Percentiles rank a stretch among this genome's conserved stretches.
Evolutionary conservation across 2,329 filamentous ascomycete species (phyloP).

Genomic region (Knufia fluminis): DNA sequence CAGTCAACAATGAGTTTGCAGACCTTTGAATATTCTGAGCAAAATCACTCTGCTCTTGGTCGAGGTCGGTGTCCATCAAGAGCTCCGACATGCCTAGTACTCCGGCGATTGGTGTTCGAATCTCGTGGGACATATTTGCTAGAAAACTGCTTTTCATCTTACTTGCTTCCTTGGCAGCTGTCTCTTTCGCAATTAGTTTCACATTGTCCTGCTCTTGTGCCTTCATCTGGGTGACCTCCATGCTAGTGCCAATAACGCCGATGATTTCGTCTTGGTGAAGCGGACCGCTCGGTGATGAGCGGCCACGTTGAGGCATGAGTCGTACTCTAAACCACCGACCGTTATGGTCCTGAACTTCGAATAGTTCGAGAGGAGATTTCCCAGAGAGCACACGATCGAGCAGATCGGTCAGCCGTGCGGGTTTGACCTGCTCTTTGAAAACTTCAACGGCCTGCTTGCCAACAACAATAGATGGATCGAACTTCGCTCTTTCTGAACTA

Average conservation of each 20-base stretch:
- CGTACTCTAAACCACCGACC: slow-evolving; percentile 63
- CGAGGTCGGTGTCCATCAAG: slow-evolving; percentile 57
- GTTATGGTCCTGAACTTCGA: slow-evolving; percentile 53
- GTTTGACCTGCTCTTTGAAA: slow-evolving; percentile 25
- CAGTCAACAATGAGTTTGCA: slow-evolving; percentile 65
- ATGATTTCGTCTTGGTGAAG: slow-evolving; percentile 45
- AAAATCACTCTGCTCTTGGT: slow-evolving; percentile 63
- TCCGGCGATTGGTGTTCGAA: slow-evolving; percentile 67
- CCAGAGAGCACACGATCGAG: slow-evolving; percentile 44
- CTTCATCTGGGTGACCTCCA: slow-evolving; percentile 68
- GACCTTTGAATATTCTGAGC: slow-evolving; percentile 71
- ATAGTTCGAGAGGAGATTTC: slow-evolving; percentile 48
- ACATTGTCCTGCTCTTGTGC: slow-evolving; percentile 60
- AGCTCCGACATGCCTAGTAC: slow-evolving; percentile 74
- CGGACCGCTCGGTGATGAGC: slow-evolving; percentile 43
- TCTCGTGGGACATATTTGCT: slow-evolving; percentile 74
- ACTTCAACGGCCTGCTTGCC: slow-evolving; percentile 28
- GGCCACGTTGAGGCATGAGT: slow-evolving; percentile 56
- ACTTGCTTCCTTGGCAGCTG: slow-evolving; percentile 70
- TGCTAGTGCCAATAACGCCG: slow-evolving; percentile 68
- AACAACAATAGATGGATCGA: slow-evolving; percentile 9
- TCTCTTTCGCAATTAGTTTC: slow-evolving; percentile 62
- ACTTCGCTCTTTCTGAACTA: slow-evolving; percentile 9
- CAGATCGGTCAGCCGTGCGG: slow-evolving; percentile 50
- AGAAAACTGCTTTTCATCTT: slow-evolving; percentile 71